Evolutionary conservation across 805 yeast species (phyloP), one percentile per base, ranked within the genome.

Genomic region (Ogataea philodendri): DNA sequence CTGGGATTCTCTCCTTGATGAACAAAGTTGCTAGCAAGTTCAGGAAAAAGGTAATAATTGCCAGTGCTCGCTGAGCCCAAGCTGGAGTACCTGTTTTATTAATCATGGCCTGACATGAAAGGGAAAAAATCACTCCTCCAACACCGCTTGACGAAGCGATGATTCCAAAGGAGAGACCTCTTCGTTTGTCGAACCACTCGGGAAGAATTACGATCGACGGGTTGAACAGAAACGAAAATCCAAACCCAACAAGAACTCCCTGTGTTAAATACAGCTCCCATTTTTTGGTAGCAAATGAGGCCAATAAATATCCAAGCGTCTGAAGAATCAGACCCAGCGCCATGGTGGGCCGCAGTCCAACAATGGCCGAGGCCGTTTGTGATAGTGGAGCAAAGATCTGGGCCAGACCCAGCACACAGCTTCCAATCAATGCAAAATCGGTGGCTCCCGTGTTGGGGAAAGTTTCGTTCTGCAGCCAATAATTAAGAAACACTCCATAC

Each of bases 401-500:
- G 7, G 57, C 57, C 1, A 54, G 29, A 13, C 48, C 44, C 11
- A 55, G 27, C 28, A 46, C 38, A 25, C 50, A 14, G 4, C 86
- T 83, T 0, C 84, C 83, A 35, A 81, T 69, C 37, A 73, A 56
- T 2, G 84, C 81, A 51, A 70, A 81, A 43, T 78, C 84, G 35
- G 69, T 57, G 22, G 68, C 62, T 1, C 69, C 54, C 0, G 81
- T 82, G 1, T 78, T 82, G 0, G 61, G 55, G 47, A 73, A 78
- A 0, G 67, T 61, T 11, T 68, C 55, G 30, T 70, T 51, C 20
- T 69, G 67, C 15, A 78, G 40, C 54, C 77, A 81, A 44, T 64
- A 69, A 1, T 78, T 63, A 22, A 81, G 56, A 45, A 74, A 78
- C 4, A 81, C 74, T 32, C 84, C 84, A 52, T 71, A 81, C 8